A percentile compares a stretch with the other conserved stretches of the same genome.
phyloP scores from a whole-genome alignment of 1,284 basidiomycete species.

The Pseudozyma hubeiensis region DNA sequence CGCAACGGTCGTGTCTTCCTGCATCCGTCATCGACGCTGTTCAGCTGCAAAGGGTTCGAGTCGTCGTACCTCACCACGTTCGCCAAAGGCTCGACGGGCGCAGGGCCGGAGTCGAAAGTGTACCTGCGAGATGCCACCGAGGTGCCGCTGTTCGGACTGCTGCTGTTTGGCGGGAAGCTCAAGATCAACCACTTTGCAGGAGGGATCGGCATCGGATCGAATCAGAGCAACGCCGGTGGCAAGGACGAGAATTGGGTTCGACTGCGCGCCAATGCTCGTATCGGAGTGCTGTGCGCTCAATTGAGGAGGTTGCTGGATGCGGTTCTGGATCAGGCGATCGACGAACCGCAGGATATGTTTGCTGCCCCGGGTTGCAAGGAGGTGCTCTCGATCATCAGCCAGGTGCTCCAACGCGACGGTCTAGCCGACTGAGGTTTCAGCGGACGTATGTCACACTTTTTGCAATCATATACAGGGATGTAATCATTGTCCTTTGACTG shows the following conservation, averaged over 20 bases:
- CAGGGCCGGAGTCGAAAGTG: slow-evolving; percentile 74
- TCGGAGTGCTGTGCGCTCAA: slow-evolving; percentile 89
- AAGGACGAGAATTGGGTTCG: slow-evolving; percentile 73
- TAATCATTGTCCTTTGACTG: too few species aligned
- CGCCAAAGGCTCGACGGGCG: slow-evolving; percentile 78
- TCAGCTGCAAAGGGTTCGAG: slow-evolving; percentile 77
- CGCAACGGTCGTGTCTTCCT: slow-evolving; percentile 76
- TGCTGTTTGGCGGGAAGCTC: slow-evolving; percentile 85
- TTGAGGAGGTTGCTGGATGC: slow-evolving; percentile 72
- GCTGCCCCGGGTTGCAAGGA: slow-evolving; percentile 36
- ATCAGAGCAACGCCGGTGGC: slow-evolving; percentile 14
- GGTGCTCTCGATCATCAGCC: slow-evolving; percentile 29
- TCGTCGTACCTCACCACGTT: slow-evolving; percentile 85
- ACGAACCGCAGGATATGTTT: slow-evolving; percentile 36
- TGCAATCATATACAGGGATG: too few species aligned
- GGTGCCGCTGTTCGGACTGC: slow-evolving; percentile 84
- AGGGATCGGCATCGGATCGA: slow-evolving; percentile 73
- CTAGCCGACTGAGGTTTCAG: slow-evolving; percentile 8
- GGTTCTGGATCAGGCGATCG: slow-evolving; percentile 38
- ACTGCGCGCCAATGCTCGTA: slow-evolving; percentile 84
- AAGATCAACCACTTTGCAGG: slow-evolving; percentile 79
- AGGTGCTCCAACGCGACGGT: slow-evolving; percentile 40
- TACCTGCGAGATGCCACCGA: slow-evolving; percentile 90
- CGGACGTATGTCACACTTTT: background rate
- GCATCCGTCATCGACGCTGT: slow-evolving; percentile 86